Base-by-base conservation (phyloP, 2,329 filamentous ascomycete species). In the Alternaria metachromatica region DNA sequence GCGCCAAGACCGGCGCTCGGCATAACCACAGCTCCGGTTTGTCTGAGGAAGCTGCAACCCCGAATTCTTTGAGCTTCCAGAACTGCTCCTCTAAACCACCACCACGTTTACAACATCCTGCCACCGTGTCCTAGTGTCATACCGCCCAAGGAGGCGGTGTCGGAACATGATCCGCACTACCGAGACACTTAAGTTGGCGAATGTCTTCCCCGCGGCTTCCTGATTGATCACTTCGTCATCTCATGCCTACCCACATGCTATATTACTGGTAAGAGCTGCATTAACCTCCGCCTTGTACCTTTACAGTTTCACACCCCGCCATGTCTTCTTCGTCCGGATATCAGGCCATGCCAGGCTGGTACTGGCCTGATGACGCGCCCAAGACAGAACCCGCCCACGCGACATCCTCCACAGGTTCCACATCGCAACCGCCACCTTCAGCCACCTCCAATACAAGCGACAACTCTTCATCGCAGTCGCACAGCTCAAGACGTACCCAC, bases 291-390 rank as follows among this genome's bases (percentile, higher is more conserved):
- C 49, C 60, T 54, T 51, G 43, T 58, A 41, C n/a, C 21, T 37
- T 61, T 50, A 30, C 28, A 53, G 48, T 25, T 37, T 57, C 20
- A 20, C 54, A 44, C 37, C 41, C 21, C 50, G 61, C 20, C 28
- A 85, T 84, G 83, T 78, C 82, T 59, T 78, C 81, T 45, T 80
- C 82, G 15, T 78, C 77, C 20, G 78, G 76, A 53, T 82, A 72
- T 70, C 77, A 79, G 68, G 70, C 70, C 56, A 77, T 72, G 72
- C 82, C 79, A 25, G 80, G 78, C 64, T 85, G 84, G 83, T 77
- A 80, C 50, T 85, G 84, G 79, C 82, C 83, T 45, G 78, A 83
- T 28, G 82, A 83, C 62, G 63, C 82, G 41, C 81, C 82, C 12
- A 80, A 79, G 61, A 69, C 74, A 21, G 70, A 73, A 37, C 53